phyloP scores from a whole-genome alignment of 140 eudicot species.

The Erigeron philadelphicus region DNA sequence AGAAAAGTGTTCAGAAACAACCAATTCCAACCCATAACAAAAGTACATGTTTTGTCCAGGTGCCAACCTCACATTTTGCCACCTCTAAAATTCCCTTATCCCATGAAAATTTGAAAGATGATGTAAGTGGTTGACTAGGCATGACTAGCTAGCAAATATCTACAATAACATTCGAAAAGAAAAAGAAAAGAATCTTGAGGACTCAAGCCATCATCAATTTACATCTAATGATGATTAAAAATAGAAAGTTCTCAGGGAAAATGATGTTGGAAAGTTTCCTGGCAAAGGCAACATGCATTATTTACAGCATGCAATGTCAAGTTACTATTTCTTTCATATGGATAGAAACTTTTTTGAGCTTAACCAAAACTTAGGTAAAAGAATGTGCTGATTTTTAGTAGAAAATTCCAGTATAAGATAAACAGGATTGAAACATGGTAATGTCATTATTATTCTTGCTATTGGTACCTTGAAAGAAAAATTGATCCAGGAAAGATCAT shows the following conservation, averaged over 20 bases:
- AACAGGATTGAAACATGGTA: background rate
- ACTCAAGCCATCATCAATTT: background rate
- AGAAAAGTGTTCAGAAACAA: too few relatives aligned
- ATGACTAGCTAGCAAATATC: background rate
- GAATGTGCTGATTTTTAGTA: background rate
- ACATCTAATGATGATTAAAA: background rate
- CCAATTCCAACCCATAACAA: too few relatives aligned
- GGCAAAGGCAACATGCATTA: background rate
- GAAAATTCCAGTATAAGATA: background rate
- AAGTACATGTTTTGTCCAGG: too few relatives aligned
- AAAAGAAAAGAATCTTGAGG: background rate
- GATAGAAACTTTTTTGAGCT: background rate
- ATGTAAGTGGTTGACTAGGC: too few relatives aligned
- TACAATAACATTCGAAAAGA: background rate
- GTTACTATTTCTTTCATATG: too few relatives aligned
- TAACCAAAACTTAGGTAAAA: background rate
- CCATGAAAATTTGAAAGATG: too few relatives aligned
- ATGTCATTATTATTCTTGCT: conserved; percentile 19
- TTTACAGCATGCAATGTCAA: background rate
- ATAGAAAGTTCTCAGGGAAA: background rate
- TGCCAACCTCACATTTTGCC: too few relatives aligned
- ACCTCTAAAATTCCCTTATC: too few relatives aligned
- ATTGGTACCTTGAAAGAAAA: conserved; percentile 73
- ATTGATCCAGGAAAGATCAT: conserved; percentile 65
- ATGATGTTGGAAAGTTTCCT: background rate